Evolutionary conservation across 2,329 filamentous ascomycete genomes (phyloP), one percentile per base, ranked within the genome.

Genomic region (Diaporthe vaccinii): DNA sequence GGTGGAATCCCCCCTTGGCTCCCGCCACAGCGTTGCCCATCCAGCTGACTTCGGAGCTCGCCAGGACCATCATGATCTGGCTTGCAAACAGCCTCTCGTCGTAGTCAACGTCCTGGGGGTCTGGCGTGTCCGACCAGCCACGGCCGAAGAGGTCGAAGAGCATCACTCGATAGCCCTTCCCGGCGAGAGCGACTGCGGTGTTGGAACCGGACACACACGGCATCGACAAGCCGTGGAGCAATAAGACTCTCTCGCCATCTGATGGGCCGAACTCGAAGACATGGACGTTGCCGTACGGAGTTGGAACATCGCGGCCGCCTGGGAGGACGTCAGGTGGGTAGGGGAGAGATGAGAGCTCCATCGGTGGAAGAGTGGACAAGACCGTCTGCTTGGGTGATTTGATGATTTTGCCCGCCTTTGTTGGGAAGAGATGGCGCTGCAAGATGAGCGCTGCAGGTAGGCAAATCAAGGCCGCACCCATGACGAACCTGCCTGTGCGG

Each of bases 151-250:
- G 87, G 80, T 94, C 89, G 82, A 95, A 97, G 5, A 97, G 86
- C 91, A 98, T 92, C 17, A 98, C 94, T 57, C 95, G 90, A 81
- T 91, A 96, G 44, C 94, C 94, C 69, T 89, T 59, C 59, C 76
- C 86, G 3, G 90, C 94, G 31, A 97, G 87, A 28, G 87, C 88
- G 79, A 92, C 87, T 39, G 94, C 93, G 46, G 97, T 83, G 59
- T 89, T 89, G 36, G 89, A 89, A 22, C 97, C 86, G 1, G 94
- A 92, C 79, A 96, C 90, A 82, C 93, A 95, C 0, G 95, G 93
- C 0, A 94, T 97, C 76, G 92, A 95, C 81, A 97, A 96, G 59
- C 95, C 95, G 82, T 97, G 95, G 12, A 98, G 87, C 46, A 97
- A 87, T 22, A 97, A 84, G 6, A 97, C 92, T 80, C 94, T 96